Conservation (phyloP, 2,329 filamentous ascomycete genomes). For the Trichophyton simii region DNA sequence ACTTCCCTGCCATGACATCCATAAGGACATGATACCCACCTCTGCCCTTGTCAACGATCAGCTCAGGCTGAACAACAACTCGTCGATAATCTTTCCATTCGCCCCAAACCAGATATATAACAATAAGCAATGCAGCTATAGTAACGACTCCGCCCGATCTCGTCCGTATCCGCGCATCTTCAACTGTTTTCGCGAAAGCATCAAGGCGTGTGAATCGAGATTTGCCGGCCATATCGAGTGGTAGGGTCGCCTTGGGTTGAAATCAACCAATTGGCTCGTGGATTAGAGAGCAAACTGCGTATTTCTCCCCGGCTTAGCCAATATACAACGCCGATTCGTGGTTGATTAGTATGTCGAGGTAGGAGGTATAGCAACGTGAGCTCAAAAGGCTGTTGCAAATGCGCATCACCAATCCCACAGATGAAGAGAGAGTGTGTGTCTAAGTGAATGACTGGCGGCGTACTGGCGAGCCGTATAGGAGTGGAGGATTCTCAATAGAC, state of each 20-base stretch:
- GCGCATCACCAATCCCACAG: neutral
- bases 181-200: constrained; percentile 97
- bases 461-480: neutral
- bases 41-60: constrained; percentile 93
- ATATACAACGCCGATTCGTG: neutral
- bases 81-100: constrained; percentile 92
- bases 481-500: neutral
- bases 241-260: neutral
- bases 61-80: constrained; percentile 75
- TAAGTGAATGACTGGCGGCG: neutral
- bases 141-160: constrained; percentile 93
- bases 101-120: constrained; percentile 79
- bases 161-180: constrained; percentile 91
- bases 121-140: constrained; percentile 74
- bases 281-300: neutral
- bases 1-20: neutral
- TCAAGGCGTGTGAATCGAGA: constrained; percentile 93
- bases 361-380: neutral
- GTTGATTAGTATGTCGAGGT: neutral
- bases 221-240: constrained; percentile 61
- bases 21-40: constrained; percentile 40
- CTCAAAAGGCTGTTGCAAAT: neutral
- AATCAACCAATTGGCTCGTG: neutral
- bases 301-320: neutral
- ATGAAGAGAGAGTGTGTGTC: neutral